These are phyloP conservation scores for Tremellales sp. DNA, from an alignment of 1,284 basidiomycete species.

Conservation along the genomic window DNA sequence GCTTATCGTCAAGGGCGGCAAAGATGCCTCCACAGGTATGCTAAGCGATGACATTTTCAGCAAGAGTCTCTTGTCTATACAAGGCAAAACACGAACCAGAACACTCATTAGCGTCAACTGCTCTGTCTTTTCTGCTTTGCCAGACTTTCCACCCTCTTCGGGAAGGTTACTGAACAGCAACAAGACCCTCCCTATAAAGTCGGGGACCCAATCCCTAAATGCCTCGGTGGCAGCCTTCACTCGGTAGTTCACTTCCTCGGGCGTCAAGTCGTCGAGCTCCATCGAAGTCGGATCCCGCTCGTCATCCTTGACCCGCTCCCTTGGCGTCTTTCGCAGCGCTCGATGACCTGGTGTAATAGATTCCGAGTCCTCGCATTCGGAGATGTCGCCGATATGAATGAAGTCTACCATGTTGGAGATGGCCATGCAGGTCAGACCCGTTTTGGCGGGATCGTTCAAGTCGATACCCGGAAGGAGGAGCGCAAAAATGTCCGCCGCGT, in stretches of 20 bases:
- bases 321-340: slow-evolving; percentile 22
- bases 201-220: slow-evolving; percentile 73
- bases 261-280: slow-evolving; percentile 36
- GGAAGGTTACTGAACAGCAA: slow-evolving; percentile 89
- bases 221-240: slow-evolving; percentile 40
- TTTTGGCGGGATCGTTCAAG: slow-evolving; percentile 91
- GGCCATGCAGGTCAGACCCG: slow-evolving; percentile 50
- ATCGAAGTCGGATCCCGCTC: slow-evolving; percentile 37
- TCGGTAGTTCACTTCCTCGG: slow-evolving; percentile 39
- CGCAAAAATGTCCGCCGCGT: slow-evolving; percentile 82
- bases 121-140: slow-evolving; percentile 49
- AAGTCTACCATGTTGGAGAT: slow-evolving; percentile 73
- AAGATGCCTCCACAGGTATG: slow-evolving; percentile 61
- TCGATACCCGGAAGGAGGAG: slow-evolving; percentile 68
- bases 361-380: slow-evolving; percentile 30
- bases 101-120: slow-evolving; percentile 37
- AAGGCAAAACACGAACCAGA: slow-evolving; percentile 17
- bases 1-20: slow-evolving; percentile 76
- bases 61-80: background rate
- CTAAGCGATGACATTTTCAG: slow-evolving; percentile 11
- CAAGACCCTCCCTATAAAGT: slow-evolving; percentile 80
- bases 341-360: slow-evolving; percentile 23
- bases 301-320: slow-evolving; percentile 35
- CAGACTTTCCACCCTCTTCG: slow-evolving; percentile 58
- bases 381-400: slow-evolving; percentile 60